Base-by-base conservation (phyloP, 2,329 filamentous ascomycete genomes). In the Pseudomassariella vexata region DNA sequence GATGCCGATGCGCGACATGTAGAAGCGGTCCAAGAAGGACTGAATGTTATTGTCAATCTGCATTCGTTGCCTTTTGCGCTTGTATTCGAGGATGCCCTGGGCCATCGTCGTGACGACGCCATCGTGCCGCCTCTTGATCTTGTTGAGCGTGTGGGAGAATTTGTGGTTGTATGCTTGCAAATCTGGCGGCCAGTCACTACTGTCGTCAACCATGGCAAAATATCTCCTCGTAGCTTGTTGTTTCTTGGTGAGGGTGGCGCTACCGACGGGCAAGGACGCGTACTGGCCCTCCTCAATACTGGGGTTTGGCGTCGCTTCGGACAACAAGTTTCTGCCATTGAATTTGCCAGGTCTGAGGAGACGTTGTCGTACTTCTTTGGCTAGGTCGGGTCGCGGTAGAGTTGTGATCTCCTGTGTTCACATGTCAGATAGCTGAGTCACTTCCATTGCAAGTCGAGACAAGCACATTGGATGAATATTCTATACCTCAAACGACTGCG, bases 1-100 rank as follows among this genome's bases (percentile, higher is more conserved):
- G 48, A 98, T 98, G 45, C 92, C 92, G 53, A 98, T 98, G 41
- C 92, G 86, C 26, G 89, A 95, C 92, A 98, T 98, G 71, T 98
- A 98, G 64, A 98, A 98, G 38, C 92, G 85, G 64, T 98, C 92
- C 45, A 98, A 78, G 68, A 98, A 98, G 34, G 87, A 82, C 60
- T 98, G 92, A 38, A 98, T 95, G 48, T 89, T 94, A 57, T 89
- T 82, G 63, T 96, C 92, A 52, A 98, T 98, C 56, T 96, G 92
- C 82, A 96, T 92, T 33, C 92, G 80, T 70, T 98, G 92, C 40
- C 88, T 79, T 56, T 84, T 90, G 35, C 90, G 85, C 67, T 98
- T 98, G 72, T 94, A 98, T 64, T 98, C 92, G 37, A 96, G 74
- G 46, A 98, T 95, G 38, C 92, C 92, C 62, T 98, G 90, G 5